These are phyloP conservation scores for Tremellales sp. DNA, from an alignment of 1,284 basidiomycete species.

Conservation along the genomic window DNA sequence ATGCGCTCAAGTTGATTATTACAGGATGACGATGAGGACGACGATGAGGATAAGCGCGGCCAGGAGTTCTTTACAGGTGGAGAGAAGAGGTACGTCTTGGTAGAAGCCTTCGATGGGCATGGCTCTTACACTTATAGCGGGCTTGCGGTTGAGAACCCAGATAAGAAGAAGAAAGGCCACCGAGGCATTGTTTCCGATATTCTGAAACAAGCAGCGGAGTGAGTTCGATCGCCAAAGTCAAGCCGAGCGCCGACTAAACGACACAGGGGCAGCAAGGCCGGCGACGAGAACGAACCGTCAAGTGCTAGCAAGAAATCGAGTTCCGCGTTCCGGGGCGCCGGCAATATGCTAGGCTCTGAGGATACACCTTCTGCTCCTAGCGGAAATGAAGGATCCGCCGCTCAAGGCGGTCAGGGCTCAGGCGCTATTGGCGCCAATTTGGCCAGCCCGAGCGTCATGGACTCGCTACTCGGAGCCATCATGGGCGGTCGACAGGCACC, in stretches of 20 bases:
- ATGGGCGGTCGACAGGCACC: conserved; percentile 3
- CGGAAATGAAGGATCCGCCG: conserved; percentile 39
- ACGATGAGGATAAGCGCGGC: conserved; percentile 15
- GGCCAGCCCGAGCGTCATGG: conserved; percentile 12
- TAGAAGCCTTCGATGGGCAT: background rate
- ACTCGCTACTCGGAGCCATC: conserved; percentile 11
- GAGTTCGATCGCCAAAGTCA: conserved; percentile 47
- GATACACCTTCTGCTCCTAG: conserved; percentile 69
- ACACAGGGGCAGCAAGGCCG: background rate
- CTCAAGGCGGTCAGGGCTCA: background rate
- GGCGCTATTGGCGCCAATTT: conserved; percentile 2
- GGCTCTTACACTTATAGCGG: conserved; percentile 57
- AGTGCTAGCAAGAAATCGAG: conserved; percentile 30
- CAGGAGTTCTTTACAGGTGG: conserved; percentile 65
- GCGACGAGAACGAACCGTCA: conserved; percentile 1
- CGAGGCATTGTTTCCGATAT: conserved; percentile 70
- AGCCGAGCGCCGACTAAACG: no score
- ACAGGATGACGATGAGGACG: conserved; percentile 21
- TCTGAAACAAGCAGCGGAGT: conserved; percentile 76
- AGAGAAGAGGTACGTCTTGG: conserved; percentile 65
- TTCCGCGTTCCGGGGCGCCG: conserved; percentile 64
- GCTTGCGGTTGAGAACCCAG: conserved; percentile 81
- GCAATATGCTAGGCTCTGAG: conserved; percentile 81
- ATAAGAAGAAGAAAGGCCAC: conserved; percentile 55
- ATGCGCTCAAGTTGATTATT: no score